Evolutionary conservation across 2,329 filamentous ascomycete species (phyloP).

Genomic region (Chrysoporthe cubensis): DNA sequence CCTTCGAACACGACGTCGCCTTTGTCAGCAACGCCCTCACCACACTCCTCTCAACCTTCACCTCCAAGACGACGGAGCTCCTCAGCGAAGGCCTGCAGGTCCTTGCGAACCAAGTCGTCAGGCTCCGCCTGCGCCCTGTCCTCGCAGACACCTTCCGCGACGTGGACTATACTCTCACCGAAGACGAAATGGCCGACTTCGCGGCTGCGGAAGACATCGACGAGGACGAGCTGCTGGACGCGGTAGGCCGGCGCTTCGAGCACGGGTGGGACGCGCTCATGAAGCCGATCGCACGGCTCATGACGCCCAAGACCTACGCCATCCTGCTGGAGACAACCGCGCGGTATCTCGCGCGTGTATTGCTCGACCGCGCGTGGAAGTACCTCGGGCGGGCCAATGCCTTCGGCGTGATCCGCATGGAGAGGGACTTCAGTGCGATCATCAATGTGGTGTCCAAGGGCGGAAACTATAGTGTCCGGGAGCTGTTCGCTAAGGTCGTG

Average conservation of each 20-base stretch:
- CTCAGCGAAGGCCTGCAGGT: constrained; percentile 83
- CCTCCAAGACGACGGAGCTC: constrained; percentile 78
- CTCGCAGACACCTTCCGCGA: constrained; percentile 90
- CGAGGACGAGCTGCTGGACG: constrained; percentile 60
- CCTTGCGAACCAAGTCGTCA: constrained; percentile 85
- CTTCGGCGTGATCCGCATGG: constrained; percentile 79
- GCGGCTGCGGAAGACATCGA: constrained; percentile 58
- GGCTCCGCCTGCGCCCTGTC: constrained; percentile 80
- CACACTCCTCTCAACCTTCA: constrained; percentile 72
- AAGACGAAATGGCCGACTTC: constrained; percentile 62
- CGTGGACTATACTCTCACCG: constrained; percentile 76
- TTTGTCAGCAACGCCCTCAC: constrained; percentile 72
- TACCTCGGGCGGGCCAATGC: constrained; percentile 80
- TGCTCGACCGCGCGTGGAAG: constrained; percentile 87
- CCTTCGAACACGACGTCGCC: constrained; percentile 74
- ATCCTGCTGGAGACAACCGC: constrained; percentile 76
- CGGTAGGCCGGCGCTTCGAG: constrained; percentile 80
- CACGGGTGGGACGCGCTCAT: constrained; percentile 85
- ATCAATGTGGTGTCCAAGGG: constrained; percentile 69
- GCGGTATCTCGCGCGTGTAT: constrained; percentile 72
- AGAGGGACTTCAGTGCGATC: constrained; percentile 81
- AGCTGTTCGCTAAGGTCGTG: constrained; percentile 73
- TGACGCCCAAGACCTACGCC: constrained; percentile 77
- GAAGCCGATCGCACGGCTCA: constrained; percentile 79
- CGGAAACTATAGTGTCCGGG: constrained; percentile 77